Evolutionary conservation across 139 green algal species (phyloP), one percentile per base, ranked within the genome.

Genomic region (Astrephomene gubernaculifera): DNA sequence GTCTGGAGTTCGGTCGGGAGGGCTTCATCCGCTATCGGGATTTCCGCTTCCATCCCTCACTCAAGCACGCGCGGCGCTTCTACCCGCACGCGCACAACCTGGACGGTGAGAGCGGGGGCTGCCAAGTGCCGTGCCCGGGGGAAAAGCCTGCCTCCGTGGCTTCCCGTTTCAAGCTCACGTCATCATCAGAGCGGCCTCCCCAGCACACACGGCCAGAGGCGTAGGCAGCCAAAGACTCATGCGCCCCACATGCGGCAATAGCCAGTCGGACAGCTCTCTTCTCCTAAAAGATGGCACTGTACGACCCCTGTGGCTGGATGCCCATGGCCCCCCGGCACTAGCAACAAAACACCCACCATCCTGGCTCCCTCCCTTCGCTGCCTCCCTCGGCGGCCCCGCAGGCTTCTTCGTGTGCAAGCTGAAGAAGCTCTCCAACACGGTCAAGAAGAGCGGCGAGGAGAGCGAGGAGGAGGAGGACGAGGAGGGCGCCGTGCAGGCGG

Each of bases 341-440:
- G n/a, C n/a, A n/a, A n/a, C n/a, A n/a, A n/a, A n/a, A 57, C 49
- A 57, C 49, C 49, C 14, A 12, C 49, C 14, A 57, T 12, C 14
- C 17, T 57, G 49, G 14, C 14, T 25, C 49, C 49, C 49, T 57
- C 17, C 49, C 49, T 57, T 57, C 49, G 12, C 49, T 17, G 49
- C 49, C 49, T 17, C 17, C 49, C 14, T 57, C 49, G 17, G 12
- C 49, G 49, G 35, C 65, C 68, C 33, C 10, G 52, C 89, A 97
- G 95, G 96, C n/a, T 99, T 99, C 92, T 99, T 99, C 78, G 98
- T 99, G 54, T 98, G 95, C 93, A 99, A 99, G 92, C 88, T 99
- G 49, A 98, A 99, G 90, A 99, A 99, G 92, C 64, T 78, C 9
- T 78, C 70, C 70, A 78, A 78, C 43, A 43, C 44, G 24, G 27